A percentile compares a stretch with the other conserved stretches of the same genome.
Evolutionary conservation across 306 rosid genomes (phyloP).

Genomic region (Lathyrus oleraceus): DNA sequence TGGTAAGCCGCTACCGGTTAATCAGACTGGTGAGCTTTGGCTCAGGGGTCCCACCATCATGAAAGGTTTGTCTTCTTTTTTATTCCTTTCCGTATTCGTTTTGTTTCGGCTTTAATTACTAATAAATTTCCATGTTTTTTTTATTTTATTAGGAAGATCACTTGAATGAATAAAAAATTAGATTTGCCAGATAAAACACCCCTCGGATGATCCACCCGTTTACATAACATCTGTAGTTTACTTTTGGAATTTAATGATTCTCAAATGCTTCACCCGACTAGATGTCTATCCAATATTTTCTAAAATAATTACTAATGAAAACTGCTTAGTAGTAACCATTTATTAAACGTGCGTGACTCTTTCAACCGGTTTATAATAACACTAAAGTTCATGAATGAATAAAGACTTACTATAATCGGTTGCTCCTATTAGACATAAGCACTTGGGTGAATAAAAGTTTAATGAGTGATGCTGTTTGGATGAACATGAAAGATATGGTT

Average conservation of each 20-base stretch:
- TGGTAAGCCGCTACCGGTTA: conserved; percentile 49
- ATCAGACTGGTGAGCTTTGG: conserved; percentile 87
- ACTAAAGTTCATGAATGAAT: neutral
- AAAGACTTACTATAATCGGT: neutral
- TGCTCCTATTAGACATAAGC: neutral
- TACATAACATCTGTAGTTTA: neutral
- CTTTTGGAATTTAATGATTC: neutral
- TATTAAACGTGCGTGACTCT: no score
- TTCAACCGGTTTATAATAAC: neutral
- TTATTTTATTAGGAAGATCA: neutral
- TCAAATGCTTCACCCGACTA: no score
- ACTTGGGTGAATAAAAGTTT: no score
- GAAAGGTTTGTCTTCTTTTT: no score
- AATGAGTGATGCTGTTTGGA: no score
- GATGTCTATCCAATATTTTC: no score
- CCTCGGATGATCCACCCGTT: neutral
- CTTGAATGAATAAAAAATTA: neutral
- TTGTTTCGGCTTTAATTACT: no score
- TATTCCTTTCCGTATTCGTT: no score
- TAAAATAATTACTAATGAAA: no score
- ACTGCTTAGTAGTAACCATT: no score
- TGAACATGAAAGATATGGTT: neutral
- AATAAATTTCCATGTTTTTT: neutral
- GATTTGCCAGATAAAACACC: neutral
- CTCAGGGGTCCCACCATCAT: conserved; percentile 79